Percentiles rank a stretch among this genome's conserved stretches.
phyloP scores from a whole-genome alignment of 2,329 filamentous ascomycete genomes.

The Pestalotiopsis fici region DNA sequence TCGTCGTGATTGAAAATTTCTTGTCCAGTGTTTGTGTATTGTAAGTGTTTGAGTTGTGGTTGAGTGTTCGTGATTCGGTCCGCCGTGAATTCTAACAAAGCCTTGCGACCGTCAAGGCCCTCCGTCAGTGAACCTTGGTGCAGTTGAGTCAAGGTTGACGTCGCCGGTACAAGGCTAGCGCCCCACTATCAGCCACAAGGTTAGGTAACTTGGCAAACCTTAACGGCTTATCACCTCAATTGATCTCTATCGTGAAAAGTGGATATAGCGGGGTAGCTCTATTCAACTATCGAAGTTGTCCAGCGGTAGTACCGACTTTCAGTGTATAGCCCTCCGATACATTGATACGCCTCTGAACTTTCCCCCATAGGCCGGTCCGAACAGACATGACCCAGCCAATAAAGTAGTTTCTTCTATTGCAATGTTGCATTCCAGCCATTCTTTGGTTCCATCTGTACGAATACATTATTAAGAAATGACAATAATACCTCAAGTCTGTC shows the following conservation, averaged over 20 bases:
- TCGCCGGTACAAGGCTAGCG: neutral
- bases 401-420: neutral
- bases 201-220: constrained; percentile 1
- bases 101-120: neutral
- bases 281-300: neutral
- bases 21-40: no score
- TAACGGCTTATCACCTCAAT: constrained; percentile 8
- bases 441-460: neutral
- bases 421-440: neutral
- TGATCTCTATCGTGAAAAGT: neutral
- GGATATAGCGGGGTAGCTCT: constrained; percentile 8
- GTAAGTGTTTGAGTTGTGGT: neutral
- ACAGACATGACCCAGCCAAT: neutral
- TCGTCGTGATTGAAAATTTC: no score
- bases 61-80: neutral
- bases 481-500: no score
- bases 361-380: neutral
- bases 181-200: constrained; percentile 4
- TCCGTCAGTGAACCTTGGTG: neutral
- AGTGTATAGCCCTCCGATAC: neutral
- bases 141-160: neutral
- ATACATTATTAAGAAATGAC: neutral
- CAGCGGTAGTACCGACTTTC: neutral
- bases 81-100: neutral
- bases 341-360: neutral